Conservation (phyloP, 345 rosid genomes). For the Microthlaspi erraticum region DNA sequence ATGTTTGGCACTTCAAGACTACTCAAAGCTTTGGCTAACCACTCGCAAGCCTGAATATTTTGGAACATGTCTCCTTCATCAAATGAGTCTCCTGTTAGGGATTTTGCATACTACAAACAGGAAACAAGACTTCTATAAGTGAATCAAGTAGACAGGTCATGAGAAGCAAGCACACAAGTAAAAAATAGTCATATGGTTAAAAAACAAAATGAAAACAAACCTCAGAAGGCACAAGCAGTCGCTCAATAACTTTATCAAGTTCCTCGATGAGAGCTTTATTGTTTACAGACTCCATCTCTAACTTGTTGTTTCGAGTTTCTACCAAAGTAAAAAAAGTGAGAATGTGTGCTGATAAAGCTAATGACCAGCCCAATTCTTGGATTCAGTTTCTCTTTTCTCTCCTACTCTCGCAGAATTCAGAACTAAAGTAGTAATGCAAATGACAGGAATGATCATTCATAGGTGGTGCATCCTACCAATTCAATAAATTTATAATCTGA, state of each 20-base stretch:
- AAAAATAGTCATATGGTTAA: constrained; percentile 7
- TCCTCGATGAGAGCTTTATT: constrained; percentile 88
- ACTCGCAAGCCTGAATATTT: constrained; percentile 96
- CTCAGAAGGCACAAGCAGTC: constrained; percentile 85
- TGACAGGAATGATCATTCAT: constrained; percentile 5
- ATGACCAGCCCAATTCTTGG: constrained; percentile 24
- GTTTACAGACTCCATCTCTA: constrained; percentile 97
- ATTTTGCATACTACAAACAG: constrained; percentile 77
- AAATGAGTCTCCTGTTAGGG: constrained; percentile 84
- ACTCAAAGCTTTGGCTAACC: constrained; percentile 83
- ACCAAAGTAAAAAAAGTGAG: constrained; percentile 32
- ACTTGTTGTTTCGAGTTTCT: constrained; percentile 94
- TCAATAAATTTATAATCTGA: constrained; percentile 47
- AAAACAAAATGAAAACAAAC: constrained; percentile 47
- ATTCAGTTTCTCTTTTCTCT: neutral
- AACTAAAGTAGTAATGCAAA: constrained; percentile 10
- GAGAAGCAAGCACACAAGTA: constrained; percentile 8
- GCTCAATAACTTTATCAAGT: constrained; percentile 89
- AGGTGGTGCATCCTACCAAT: constrained; percentile 60
- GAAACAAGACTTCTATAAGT: constrained; percentile 39
- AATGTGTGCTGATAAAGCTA: constrained; percentile 18
- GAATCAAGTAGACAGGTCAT: constrained; percentile 6
- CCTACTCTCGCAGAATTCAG: neutral
- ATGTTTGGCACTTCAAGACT: constrained; percentile 84
- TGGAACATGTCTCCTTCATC: constrained; percentile 91